Conservation (phyloP, 208 protist species). For the Leishmania braziliensis region DNA sequence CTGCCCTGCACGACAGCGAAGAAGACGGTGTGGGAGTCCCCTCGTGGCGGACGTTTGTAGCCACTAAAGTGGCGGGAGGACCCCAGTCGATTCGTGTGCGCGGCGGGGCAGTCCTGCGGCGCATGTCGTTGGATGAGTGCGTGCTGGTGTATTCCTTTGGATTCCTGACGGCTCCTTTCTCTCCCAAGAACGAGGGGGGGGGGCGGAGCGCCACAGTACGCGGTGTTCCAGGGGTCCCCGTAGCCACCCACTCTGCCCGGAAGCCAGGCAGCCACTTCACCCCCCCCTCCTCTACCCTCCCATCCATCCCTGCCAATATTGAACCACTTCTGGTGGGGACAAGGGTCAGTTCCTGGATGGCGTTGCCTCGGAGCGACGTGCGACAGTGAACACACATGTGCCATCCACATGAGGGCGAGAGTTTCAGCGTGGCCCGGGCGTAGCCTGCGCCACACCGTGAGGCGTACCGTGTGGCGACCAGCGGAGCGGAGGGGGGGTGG, state of each 20-base stretch:
- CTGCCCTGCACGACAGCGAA: no score
- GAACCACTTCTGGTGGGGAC: background rate
- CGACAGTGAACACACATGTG: background rate
- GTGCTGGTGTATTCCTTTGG: background rate
- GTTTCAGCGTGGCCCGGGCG: background rate
- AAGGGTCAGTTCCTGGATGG: no score
- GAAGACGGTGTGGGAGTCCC: no score
- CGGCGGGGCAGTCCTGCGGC: no score
- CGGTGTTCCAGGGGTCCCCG: background rate
- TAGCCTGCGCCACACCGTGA: no score
- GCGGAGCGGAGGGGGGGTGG: no score
- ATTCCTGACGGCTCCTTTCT: background rate
- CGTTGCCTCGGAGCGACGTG: background rate
- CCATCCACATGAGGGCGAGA: background rate
- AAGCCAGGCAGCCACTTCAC: background rate
- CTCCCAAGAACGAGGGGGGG: background rate
- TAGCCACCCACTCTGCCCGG: no score
- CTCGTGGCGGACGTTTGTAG: no score
- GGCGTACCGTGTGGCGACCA: no score
- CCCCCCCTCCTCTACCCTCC: no score
- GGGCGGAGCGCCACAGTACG: background rate
- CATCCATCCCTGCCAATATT: background rate
- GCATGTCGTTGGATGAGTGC: background rate
- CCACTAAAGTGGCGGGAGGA: no score
- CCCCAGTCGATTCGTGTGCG: no score